These are phyloP conservation scores for Agarophyton chilense DNA, from an alignment of 23 red algal species.

Conservation along the genomic window DNA sequence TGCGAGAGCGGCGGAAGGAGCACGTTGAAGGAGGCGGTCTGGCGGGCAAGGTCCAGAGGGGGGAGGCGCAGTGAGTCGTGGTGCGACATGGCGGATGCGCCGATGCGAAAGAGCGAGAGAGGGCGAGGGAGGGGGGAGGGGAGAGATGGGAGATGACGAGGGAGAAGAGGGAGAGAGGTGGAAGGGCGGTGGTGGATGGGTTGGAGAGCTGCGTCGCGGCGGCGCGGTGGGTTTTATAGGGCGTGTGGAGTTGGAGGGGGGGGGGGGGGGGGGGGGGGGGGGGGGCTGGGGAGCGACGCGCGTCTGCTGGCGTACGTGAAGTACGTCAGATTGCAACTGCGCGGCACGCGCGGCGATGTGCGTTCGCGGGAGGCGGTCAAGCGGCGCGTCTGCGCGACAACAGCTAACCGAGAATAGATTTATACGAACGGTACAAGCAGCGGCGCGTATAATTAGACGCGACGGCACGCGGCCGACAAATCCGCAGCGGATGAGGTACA, in stretches of 20 bases:
- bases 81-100: not conserved
- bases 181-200: not conserved
- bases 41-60: not conserved
- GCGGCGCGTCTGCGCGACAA: too few relatives aligned
- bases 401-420: too few relatives aligned
- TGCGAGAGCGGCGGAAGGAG: slow-evolving; percentile 14
- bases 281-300: not conserved
- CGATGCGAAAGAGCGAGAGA: not conserved
- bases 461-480: too few relatives aligned
- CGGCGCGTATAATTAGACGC: too few relatives aligned
- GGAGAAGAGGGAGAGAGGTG: not conserved
- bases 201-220: too few relatives aligned
- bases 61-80: not conserved
- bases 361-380: not conserved
- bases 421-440: too few relatives aligned
- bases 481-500: too few relatives aligned
- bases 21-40: slow-evolving; percentile 7
- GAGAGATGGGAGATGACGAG: not conserved
- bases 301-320: not conserved
- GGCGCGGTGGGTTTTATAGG: too few relatives aligned
- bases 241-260: not conserved
- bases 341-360: not conserved
- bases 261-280: not conserved
- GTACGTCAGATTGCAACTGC: not conserved
- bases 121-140: not conserved